phyloP scores from a whole-genome alignment of 2,329 filamentous ascomycete genomes.

The Cladosporium sp. region DNA sequence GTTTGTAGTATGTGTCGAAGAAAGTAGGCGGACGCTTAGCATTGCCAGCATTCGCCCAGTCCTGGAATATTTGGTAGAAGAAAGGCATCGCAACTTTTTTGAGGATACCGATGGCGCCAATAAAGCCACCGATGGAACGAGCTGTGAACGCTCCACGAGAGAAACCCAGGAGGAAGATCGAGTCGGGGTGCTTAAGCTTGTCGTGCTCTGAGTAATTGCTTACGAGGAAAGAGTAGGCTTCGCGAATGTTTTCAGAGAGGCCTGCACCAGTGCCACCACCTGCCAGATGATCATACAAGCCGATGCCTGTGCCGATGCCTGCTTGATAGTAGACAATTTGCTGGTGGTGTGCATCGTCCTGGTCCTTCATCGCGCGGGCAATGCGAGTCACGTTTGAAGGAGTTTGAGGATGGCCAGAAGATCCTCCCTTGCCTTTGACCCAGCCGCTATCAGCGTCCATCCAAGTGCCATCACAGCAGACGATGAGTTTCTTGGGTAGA shows the following conservation, averaged over 20 bases:
- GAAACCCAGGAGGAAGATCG: conserved; percentile 49
- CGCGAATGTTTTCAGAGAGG: conserved; percentile 53
- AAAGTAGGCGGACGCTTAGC: conserved; percentile 32
- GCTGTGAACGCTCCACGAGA: conserved; percentile 49
- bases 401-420: conserved; percentile 32
- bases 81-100: conserved; percentile 36
- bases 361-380: conserved; percentile 35
- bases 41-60: conserved; percentile 37
- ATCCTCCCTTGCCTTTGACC: conserved; percentile 26
- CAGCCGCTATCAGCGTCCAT: conserved; percentile 39
- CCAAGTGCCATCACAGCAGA: conserved; percentile 36
- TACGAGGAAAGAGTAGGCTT: conserved; percentile 63
- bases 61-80: conserved; percentile 38
- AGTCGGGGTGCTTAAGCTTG: conserved; percentile 37
- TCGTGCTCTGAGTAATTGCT: conserved; percentile 53
- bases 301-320: conserved; percentile 38
- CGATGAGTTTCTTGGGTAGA: conserved; percentile 23
- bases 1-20: conserved; percentile 30
- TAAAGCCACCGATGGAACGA: conserved; percentile 44
- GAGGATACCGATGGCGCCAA: conserved; percentile 46
- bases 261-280: conserved; percentile 38
- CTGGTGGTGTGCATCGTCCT: conserved; percentile 37
- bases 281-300: conserved; percentile 34
- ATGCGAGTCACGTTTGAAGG: conserved; percentile 41
- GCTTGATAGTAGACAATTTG: conserved; percentile 43